Conservation (phyloP, 495 filamentous ascomycete species). For the Neurospora pannonica region DNA sequence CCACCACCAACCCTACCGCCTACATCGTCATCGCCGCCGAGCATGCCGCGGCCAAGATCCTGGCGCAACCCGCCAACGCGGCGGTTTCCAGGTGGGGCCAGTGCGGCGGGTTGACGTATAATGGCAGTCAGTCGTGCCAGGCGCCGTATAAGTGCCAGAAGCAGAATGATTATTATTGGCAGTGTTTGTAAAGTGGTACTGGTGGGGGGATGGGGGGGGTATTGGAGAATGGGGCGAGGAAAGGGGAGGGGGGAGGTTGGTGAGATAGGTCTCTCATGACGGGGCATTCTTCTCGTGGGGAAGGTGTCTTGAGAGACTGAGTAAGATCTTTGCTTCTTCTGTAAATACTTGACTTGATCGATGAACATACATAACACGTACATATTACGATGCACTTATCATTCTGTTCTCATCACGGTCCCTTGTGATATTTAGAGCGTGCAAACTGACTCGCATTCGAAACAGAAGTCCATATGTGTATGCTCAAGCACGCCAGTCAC, state of each 20-base stretch:
- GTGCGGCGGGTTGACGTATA: constrained; percentile 34
- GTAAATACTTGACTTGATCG: not conserved
- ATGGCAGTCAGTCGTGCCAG: constrained; percentile 14
- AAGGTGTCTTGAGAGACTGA: not conserved
- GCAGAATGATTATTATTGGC: constrained; percentile 20
- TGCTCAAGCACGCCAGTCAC: not conserved
- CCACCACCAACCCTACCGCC: constrained; percentile 50
- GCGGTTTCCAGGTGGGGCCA: constrained; percentile 19
- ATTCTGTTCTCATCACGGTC: not conserved
- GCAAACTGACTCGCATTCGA: not conserved
- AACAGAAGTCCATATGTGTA: not conserved
- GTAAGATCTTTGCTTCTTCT: not conserved
- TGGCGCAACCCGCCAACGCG: constrained; percentile 26
- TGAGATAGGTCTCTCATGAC: not conserved
- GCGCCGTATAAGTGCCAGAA: constrained; percentile 10
- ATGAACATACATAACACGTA: not conserved
- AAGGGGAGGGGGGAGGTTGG: not conserved
- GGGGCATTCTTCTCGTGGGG: not conserved
- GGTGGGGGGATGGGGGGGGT: too few relatives aligned
- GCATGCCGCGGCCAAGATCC: constrained; percentile 40
- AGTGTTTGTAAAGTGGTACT: constrained; percentile 23
- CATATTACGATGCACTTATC: not conserved
- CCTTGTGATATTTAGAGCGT: not conserved
- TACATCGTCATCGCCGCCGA: constrained; percentile 52
- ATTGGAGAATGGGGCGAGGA: too few relatives aligned